Conservation (phyloP, 331 rosid genomes). For the Rosa hybrid region DNA sequence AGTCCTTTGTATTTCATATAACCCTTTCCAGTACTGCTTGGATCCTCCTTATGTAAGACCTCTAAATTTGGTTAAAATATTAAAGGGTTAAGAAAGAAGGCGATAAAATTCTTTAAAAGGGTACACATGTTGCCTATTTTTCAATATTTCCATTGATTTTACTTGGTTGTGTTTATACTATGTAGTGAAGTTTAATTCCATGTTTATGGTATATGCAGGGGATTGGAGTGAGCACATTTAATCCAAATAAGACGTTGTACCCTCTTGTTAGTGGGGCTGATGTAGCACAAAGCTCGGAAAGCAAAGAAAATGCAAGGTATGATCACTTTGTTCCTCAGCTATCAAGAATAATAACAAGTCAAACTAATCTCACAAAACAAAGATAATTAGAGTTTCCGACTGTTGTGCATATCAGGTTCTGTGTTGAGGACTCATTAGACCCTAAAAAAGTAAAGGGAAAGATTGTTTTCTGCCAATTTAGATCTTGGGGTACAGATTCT, state of each 20-base stretch:
- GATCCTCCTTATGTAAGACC: background rate
- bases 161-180: background rate
- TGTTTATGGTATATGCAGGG: constrained; percentile 50
- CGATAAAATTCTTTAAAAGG: background rate
- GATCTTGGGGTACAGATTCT: constrained; percentile 57
- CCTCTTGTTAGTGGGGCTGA: constrained; percentile 71
- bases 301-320: constrained; percentile 59
- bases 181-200: background rate
- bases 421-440: constrained; percentile 51
- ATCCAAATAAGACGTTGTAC: constrained; percentile 47
- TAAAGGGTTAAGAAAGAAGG: background rate
- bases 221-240: constrained; percentile 58
- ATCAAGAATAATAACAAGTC: background rate
- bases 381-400: background rate
- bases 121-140: background rate
- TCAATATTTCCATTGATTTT: background rate
- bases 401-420: constrained; percentile 38
- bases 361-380: background rate
- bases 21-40: background rate
- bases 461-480: constrained; percentile 55
- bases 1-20: background rate
- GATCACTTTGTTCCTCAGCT: constrained; percentile 1
- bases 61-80: background rate
- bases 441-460: constrained; percentile 67
- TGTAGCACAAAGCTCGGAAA: constrained; percentile 43